Conservation (phyloP, 129 eudicot genomes). For the Escallonia rubra region DNA sequence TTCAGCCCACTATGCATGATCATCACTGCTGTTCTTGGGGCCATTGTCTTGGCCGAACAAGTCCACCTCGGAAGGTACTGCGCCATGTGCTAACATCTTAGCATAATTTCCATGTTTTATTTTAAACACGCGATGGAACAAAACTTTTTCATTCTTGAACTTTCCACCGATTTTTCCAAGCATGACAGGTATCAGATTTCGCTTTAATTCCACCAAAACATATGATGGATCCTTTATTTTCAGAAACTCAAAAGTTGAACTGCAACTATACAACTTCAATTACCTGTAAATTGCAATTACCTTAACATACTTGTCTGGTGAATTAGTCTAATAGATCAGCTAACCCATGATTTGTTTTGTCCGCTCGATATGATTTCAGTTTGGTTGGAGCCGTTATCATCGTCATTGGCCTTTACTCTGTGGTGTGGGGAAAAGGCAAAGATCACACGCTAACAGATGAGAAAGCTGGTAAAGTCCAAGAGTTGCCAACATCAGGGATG, state of each 20-base stretch:
- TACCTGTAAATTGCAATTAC: too few species aligned
- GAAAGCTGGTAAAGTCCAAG: conserved; percentile 38
- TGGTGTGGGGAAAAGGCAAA: conserved; percentile 95
- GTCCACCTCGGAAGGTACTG: conserved; percentile 87
- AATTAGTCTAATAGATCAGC: not conserved
- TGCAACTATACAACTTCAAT: too few species aligned
- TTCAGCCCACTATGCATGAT: conserved; percentile 89
- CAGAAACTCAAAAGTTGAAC: too few species aligned
- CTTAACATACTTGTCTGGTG: too few species aligned
- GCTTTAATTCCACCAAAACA: too few species aligned
- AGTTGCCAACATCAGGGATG: conserved; percentile 35
- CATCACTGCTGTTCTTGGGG: conserved; percentile 78
- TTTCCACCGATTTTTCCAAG: too few species aligned
- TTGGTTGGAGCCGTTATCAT: conserved; percentile 74
- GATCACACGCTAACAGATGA: conserved; percentile 34
- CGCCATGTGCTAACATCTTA: too few species aligned
- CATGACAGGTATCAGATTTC: too few species aligned
- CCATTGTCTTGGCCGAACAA: conserved; percentile 66
- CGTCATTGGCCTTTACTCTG: conserved; percentile 82
- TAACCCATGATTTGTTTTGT: not conserved
- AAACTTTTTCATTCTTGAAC: too few species aligned
- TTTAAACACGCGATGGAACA: not conserved
- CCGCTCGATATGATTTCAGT: conserved; percentile 33
- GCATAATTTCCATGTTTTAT: not conserved
- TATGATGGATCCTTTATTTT: too few species aligned